Conservation (phyloP, 2,329 filamentous ascomycete genomes). For the Xylaria hypoxylon region DNA sequence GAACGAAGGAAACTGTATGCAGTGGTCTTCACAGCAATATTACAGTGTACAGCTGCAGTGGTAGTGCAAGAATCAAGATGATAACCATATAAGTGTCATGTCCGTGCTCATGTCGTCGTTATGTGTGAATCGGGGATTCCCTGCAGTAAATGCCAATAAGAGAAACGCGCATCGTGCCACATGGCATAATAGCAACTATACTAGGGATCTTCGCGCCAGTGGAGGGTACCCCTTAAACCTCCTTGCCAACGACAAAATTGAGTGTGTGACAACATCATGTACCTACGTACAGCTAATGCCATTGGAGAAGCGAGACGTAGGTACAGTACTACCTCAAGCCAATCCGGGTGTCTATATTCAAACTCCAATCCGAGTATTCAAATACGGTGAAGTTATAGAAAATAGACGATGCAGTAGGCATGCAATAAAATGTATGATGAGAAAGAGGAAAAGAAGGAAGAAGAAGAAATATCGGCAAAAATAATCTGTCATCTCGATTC, state of each 20-base stretch:
- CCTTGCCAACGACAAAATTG: neutral
- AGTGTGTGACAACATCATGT: conserved; percentile 3
- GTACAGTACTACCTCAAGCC: neutral
- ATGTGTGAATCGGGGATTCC: conserved; percentile 4
- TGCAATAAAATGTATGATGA: conserved; percentile 1
- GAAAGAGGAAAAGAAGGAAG: neutral
- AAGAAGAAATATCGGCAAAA: neutral
- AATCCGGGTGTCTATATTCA: neutral
- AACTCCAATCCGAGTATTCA: neutral
- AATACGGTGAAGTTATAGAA: neutral
- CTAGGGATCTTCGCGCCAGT: conserved; percentile 30
- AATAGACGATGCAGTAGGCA: neutral
- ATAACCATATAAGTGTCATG: neutral
- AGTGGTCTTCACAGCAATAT: conserved; percentile 4
- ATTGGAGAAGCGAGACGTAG: neutral
- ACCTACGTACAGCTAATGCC: too few species aligned
- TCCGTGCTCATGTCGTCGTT: conserved; percentile 1
- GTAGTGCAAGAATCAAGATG: neutral
- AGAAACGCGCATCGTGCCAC: conserved; percentile 29
- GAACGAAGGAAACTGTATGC: neutral
- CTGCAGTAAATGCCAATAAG: neutral
- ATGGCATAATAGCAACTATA: conserved; percentile 19
- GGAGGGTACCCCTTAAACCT: conserved; percentile 29
- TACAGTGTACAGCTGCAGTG: neutral
- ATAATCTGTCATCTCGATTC: conserved; percentile 6